These are phyloP conservation scores for Pseudonitzschia multiseries DNA, from an alignment of 108 stramenopile species.

Conservation along the genomic window DNA sequence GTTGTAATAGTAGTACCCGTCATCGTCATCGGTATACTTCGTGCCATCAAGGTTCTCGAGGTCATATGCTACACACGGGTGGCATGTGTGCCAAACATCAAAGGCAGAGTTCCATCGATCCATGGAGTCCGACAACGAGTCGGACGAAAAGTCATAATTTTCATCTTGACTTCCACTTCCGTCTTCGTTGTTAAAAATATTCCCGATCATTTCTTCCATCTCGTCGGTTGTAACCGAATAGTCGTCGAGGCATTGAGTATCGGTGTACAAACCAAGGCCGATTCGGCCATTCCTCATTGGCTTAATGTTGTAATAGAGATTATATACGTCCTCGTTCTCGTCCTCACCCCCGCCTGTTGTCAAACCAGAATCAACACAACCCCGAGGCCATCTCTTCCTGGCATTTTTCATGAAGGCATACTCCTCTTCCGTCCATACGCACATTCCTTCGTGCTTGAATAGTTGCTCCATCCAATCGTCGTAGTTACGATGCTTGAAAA, in stretches of 20 bases:
- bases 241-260: conserved; percentile 44
- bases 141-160: conserved; percentile 17
- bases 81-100: conserved; percentile 46
- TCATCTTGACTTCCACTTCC: conserved; percentile 23
- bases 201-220: conserved; percentile 51
- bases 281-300: conserved; percentile 47
- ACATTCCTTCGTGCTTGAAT: conserved; percentile 70
- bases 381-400: conserved; percentile 40
- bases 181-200: conserved; percentile 26
- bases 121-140: conserved; percentile 33
- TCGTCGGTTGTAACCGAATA: conserved; percentile 26
- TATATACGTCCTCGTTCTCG: conserved; percentile 18
- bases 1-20: conserved; percentile 20
- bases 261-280: conserved; percentile 50
- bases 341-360: too few relatives aligned
- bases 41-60: conserved; percentile 37
- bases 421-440: conserved; percentile 57
- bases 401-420: conserved; percentile 45
- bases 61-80: conserved; percentile 64
- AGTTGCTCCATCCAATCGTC: conserved; percentile 72
- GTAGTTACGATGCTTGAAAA: conserved; percentile 60
- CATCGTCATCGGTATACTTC: conserved; percentile 34
- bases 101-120: conserved; percentile 48
- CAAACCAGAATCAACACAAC: conserved; percentile 29
- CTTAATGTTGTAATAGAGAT: conserved; percentile 55